Conservation (phyloP, 2,329 filamentous ascomycete species). For the Hypoxylon rubiginosum region DNA sequence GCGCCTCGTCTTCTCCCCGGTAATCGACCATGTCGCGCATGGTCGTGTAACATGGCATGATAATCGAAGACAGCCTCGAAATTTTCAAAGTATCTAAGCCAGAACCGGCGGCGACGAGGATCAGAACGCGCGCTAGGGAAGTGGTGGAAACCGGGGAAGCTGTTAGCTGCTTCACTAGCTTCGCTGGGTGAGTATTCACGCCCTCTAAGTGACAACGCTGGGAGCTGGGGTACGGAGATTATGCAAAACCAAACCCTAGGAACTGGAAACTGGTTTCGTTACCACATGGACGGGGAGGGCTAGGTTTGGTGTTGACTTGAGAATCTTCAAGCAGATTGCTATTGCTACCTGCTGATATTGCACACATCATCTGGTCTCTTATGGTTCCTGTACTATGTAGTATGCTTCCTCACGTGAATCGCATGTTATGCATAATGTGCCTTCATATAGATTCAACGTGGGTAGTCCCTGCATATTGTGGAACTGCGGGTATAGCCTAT, state of each 20-base stretch:
- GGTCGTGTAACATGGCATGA: constrained; percentile 2
- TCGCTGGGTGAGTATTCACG: background rate
- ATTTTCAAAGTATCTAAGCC: constrained; percentile 4
- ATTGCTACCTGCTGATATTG: too few species aligned
- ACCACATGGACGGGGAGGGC: background rate
- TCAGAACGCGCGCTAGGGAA: constrained; percentile 20
- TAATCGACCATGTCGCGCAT: constrained; percentile 14
- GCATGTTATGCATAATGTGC: constrained; percentile 17
- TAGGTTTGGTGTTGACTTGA: background rate
- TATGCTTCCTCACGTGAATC: constrained; percentile 14
- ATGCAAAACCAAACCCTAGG: background rate
- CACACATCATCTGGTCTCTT: too few species aligned
- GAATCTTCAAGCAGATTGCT: background rate
- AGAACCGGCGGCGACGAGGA: background rate
- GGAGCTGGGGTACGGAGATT: constrained; percentile 23
- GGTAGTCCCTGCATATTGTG: constrained; percentile 1
- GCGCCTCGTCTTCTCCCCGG: constrained; percentile 11
- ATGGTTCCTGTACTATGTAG: background rate
- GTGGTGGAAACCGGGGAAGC: constrained; percentile 22
- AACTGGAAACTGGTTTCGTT: background rate
- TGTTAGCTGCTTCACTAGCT: constrained; percentile 26
- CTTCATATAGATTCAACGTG: constrained; percentile 20
- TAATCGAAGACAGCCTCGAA: background rate
- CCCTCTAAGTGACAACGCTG: constrained; percentile 14
- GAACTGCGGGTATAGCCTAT: background rate